A percentile compares a stretch with the other conserved stretches of the same genome.
These are phyloP conservation scores for Geotrichum citri-aurantii DNA, from an alignment of 1,139 yeast genomes.

Conservation along the genomic window DNA sequence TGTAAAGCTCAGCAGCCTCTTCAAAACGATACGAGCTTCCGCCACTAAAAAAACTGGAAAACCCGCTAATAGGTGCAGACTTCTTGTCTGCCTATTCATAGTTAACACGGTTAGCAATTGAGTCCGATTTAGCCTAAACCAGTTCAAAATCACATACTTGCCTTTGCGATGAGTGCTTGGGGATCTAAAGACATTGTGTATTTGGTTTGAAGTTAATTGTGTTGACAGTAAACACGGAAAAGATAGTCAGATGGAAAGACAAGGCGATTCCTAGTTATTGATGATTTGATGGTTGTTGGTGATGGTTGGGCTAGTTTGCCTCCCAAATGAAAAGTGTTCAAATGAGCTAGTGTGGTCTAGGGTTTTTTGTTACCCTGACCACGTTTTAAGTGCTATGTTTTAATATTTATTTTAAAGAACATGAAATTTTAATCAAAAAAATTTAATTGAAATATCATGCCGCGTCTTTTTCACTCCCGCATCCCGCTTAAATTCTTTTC, in stretches of 20 bases:
- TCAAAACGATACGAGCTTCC: conserved; percentile 58
- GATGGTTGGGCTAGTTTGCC: neutral
- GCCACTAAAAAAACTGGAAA: conserved; percentile 61
- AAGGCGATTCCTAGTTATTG: neutral
- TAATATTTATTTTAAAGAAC: neutral
- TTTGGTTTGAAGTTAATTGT: neutral
- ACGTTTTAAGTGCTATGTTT: too few species aligned
- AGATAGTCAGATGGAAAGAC: neutral
- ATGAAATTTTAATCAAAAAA: neutral
- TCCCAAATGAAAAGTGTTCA: neutral
- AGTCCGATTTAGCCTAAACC: neutral
- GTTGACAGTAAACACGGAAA: neutral
- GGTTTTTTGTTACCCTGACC: neutral
- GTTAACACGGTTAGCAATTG: conserved; percentile 1
- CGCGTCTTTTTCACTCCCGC: neutral
- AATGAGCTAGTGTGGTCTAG: neutral
- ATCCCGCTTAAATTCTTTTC: too few species aligned
- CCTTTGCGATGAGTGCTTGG: conserved; percentile 26
- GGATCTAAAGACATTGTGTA: conserved; percentile 29
- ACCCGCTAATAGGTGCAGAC: conserved; percentile 66
- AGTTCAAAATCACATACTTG: neutral
- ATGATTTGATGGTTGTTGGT: neutral
- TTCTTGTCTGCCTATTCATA: conserved; percentile 62
- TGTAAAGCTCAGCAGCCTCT: conserved; percentile 86
- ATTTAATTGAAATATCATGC: too few species aligned